These are phyloP conservation scores for Lentinula detonsa DNA, from an alignment of 768 basidiomycete genomes.

Conservation along the genomic window DNA sequence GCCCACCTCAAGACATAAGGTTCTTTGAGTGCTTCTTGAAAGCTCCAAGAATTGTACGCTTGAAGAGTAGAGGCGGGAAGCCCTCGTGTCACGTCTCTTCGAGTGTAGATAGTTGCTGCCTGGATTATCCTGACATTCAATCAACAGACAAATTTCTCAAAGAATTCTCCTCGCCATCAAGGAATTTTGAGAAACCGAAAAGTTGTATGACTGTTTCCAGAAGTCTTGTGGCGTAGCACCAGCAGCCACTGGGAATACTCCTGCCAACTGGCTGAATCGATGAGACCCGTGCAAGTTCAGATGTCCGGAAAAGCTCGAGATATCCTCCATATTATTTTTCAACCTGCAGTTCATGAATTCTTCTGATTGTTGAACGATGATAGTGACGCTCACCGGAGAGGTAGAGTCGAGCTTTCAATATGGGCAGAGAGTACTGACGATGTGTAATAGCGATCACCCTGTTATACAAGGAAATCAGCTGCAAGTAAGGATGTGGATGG, in stretches of 20 bases:
- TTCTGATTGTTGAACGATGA: background rate
- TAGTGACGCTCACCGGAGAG: slow-evolving; percentile 39
- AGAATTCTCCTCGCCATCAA: background rate
- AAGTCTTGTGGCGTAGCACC: slow-evolving; percentile 20
- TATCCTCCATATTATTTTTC: slow-evolving; percentile 22
- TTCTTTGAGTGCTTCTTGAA: slow-evolving; percentile 17
- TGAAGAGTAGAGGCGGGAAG: slow-evolving; percentile 32
- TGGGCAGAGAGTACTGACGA: slow-evolving; percentile 57
- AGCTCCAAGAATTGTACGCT: slow-evolving; percentile 34
- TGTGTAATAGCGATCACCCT: slow-evolving; percentile 34
- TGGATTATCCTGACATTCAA: background rate
- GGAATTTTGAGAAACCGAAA: slow-evolving; percentile 28
- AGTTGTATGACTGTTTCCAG: slow-evolving; percentile 24
- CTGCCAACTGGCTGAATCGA: slow-evolving; percentile 51
- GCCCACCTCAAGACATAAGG: slow-evolving; percentile 32
- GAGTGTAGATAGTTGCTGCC: slow-evolving; percentile 24
- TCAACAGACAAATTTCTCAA: background rate
- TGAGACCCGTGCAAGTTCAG: slow-evolving; percentile 47
- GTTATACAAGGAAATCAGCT: slow-evolving; percentile 7
- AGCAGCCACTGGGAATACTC: slow-evolving; percentile 39
- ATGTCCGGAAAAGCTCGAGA: slow-evolving; percentile 38
- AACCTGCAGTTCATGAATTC: slow-evolving; percentile 20
- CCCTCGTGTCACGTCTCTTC: slow-evolving; percentile 56
- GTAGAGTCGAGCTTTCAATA: slow-evolving; percentile 53
- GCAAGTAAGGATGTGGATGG: slow-evolving; percentile 12